Evolutionary conservation across 257 asterid genomes (phyloP).

Genomic region (Salvia miltiorrhiza): DNA sequence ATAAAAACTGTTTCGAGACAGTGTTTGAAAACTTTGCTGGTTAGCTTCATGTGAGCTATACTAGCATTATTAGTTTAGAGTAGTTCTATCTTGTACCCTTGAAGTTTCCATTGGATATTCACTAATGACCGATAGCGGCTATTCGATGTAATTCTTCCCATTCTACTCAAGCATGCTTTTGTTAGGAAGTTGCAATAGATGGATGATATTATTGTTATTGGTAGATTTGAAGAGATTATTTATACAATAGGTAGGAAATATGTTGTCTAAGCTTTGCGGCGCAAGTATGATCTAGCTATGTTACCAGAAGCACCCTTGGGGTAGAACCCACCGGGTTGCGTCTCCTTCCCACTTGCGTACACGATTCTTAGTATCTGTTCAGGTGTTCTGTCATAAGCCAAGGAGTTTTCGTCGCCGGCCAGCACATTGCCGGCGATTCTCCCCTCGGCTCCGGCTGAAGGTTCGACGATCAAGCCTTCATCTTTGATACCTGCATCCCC

Average conservation of each 20-base stretch:
- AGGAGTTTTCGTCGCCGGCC: slow-evolving; percentile 46
- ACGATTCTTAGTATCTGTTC: slow-evolving; percentile 69
- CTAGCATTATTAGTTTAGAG: slow-evolving; percentile 8
- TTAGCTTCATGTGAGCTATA: slow-evolving; percentile 15
- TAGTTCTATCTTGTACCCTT: slow-evolving; percentile 8
- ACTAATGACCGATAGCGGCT: neutral
- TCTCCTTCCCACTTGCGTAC: slow-evolving; percentile 54
- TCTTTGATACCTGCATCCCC: slow-evolving; percentile 64
- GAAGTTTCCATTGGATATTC: slow-evolving; percentile 7
- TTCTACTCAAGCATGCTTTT: neutral
- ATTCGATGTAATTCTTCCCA: neutral
- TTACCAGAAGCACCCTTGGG: slow-evolving; percentile 68
- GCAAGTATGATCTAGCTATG: slow-evolving; percentile 53
- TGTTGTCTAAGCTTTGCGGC: neutral
- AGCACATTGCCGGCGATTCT: slow-evolving; percentile 54
- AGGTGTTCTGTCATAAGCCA: slow-evolving; percentile 60
- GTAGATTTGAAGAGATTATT: too few species aligned
- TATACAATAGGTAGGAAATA: too few species aligned
- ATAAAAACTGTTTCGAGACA: slow-evolving; percentile 10
- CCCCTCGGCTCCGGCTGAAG: slow-evolving; percentile 53
- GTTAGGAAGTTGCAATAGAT: too few species aligned
- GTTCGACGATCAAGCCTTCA: slow-evolving; percentile 60
- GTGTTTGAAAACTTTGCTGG: slow-evolving; percentile 7
- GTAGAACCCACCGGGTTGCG: slow-evolving; percentile 70
- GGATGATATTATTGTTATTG: too few species aligned